Evolutionary conservation across 176 grass and related monocot species (phyloP), one percentile per base, ranked within the genome.

Genomic region (Bothriochloa decipiens): DNA sequence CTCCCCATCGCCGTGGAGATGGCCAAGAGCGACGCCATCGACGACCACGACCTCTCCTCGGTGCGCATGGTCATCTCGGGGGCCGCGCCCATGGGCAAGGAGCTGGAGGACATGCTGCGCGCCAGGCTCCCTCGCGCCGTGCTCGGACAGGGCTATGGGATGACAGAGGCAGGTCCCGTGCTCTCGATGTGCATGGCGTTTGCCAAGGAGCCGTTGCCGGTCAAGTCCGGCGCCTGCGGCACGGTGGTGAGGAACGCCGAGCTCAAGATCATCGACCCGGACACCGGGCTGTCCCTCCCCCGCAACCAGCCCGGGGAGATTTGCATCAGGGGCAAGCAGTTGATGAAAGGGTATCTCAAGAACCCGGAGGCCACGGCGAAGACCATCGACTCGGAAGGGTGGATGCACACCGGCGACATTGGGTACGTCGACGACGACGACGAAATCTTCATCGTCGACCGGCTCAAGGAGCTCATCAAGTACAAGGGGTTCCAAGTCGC

Each of bases 331-430:
- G 94, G 92, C 49, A 91, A 81, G 43, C 94, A 97, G 74, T 89
- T 94, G 70, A 97, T 97, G 94, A 97, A 97, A 92, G 94, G 95
- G 52, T 97, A 97, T 82, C 87, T 97, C 16, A 93, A 97, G 72
- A 88, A 97, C 79, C 90, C 78, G 36, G 90, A 82, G 52, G 78
- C 95, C 11, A 97, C 95, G 64, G 84, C 86, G 65, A 72, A 89
- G 61, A 97, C 92, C 62, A 86, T 97, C 43, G 95, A 97, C 81
- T 81, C 68, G 35, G 88, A 91, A 4, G 92, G 95, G 55, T 97
- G 95, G 95, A 76, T 97, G 35, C 95, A 94, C 90, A 97, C 92
- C 11, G 95, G 95, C n/a, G 95, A 97, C 68, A 72, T 97, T 25
- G 95, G 95, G n/a, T 90, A 81, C 39, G 88, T 97, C 13, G 95